phyloP scores from a whole-genome alignment of 768 basidiomycete species.

The Naganishia kalamii region DNA sequence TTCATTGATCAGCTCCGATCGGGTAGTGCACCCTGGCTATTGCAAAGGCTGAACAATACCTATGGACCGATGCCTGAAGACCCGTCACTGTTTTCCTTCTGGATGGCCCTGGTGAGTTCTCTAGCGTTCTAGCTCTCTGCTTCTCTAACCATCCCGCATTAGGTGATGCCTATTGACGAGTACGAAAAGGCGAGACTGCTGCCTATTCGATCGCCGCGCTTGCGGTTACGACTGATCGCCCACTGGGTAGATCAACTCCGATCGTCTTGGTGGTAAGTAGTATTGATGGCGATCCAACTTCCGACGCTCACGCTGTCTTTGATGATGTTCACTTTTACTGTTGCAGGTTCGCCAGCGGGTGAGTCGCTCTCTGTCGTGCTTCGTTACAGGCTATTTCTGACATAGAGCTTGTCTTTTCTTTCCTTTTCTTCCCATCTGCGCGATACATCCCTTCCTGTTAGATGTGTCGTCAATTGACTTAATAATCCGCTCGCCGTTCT shows the following conservation, averaged over 20 bases:
- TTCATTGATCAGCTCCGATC: constrained; percentile 60
- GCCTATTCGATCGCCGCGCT: constrained; percentile 64
- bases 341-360: constrained; percentile 35
- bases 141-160: constrained; percentile 32
- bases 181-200: constrained; percentile 75
- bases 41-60: constrained; percentile 72
- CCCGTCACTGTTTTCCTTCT: constrained; percentile 69
- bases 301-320: background rate
- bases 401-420: background rate
- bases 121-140: background rate
- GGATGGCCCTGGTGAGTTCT: constrained; percentile 64
- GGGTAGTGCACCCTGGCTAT: constrained; percentile 86
- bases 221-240: constrained; percentile 76
- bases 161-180: constrained; percentile 79
- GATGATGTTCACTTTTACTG: background rate
- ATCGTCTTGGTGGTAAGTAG: constrained; percentile 46
- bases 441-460: constrained; percentile 7
- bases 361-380: background rate
- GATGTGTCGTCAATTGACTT: constrained; percentile 18
- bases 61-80: constrained; percentile 72
- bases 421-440: background rate
- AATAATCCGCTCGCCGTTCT: constrained; percentile 6
- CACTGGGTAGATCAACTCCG: constrained; percentile 84
- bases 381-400: background rate
- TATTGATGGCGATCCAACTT: constrained; percentile 15